These are phyloP conservation scores for Omphalotus olearius DNA, from an alignment of 1,284 basidiomycete species.

Conservation along the genomic window DNA sequence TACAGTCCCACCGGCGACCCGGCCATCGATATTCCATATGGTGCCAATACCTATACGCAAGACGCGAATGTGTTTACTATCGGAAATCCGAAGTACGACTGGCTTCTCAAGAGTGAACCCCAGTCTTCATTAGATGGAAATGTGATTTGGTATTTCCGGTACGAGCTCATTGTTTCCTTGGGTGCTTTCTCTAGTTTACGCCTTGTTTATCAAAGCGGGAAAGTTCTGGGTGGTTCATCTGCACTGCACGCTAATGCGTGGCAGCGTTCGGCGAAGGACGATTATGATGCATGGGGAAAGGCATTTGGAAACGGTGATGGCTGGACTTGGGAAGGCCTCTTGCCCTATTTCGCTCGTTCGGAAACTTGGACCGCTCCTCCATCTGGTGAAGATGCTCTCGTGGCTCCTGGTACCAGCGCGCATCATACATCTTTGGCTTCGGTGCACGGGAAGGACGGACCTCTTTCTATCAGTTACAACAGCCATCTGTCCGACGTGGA, in stretches of 20 bases:
- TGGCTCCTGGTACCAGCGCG: not conserved
- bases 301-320: constrained; percentile 19
- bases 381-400: no score
- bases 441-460: not conserved
- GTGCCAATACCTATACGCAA: not conserved
- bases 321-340: constrained; percentile 20
- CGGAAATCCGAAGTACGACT: constrained; percentile 8
- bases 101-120: constrained; percentile 1
- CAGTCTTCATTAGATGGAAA: constrained; percentile 3
- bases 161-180: no score
- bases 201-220: constrained; percentile 24
- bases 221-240: constrained; percentile 37
- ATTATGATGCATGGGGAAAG: constrained; percentile 29
- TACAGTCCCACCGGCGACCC: not conserved
- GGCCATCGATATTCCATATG: not conserved
- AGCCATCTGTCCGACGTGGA: not conserved
- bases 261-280: constrained; percentile 8
- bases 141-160: not conserved
- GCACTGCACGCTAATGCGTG: constrained; percentile 22
- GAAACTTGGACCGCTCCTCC: constrained; percentile 2
- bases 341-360: constrained; percentile 19
- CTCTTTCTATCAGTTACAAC: not conserved
- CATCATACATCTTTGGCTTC: not conserved
- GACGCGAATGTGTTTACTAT: not conserved
- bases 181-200: not conserved